phyloP scores from a whole-genome alignment of 2,329 filamentous ascomycete genomes.

The Aspergillus phoenicis region DNA sequence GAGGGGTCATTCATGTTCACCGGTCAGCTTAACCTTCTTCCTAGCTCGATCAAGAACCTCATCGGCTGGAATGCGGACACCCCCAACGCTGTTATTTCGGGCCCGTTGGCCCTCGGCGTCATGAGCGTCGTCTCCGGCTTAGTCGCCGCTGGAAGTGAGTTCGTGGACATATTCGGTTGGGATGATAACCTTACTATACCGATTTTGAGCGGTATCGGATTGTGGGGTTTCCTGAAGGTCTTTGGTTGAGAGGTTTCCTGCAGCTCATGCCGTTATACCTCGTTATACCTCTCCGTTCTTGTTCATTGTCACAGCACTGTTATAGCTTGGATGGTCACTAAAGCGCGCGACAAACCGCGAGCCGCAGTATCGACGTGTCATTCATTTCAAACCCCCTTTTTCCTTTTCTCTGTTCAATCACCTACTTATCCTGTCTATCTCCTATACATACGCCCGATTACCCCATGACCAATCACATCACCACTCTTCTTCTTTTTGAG shows the following conservation, averaged over 20 bases:
- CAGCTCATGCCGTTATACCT: background rate
- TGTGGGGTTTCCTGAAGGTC: constrained; percentile 88
- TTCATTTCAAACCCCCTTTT: background rate
- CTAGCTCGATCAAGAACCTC: constrained; percentile 58
- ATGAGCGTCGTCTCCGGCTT: constrained; percentile 89
- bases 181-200: constrained; percentile 98
- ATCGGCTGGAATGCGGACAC: constrained; percentile 64
- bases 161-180: constrained; percentile 88
- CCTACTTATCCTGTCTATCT: background rate
- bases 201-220: constrained; percentile 80
- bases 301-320: background rate
- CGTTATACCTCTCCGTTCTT: background rate
- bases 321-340: background rate
- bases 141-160: constrained; percentile 84
- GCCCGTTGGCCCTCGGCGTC: constrained; percentile 71
- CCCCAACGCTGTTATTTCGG: constrained; percentile 61
- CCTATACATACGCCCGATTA: background rate
- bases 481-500: background rate
- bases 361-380: background rate
- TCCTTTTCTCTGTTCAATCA: background rate
- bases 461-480: background rate
- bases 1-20: constrained; percentile 77
- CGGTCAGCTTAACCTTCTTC: constrained; percentile 69
- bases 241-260: constrained; percentile 59
- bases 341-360: background rate